Base-by-base conservation (phyloP, 2,329 filamentous ascomycete species). In the Stachybotrys elegans region DNA sequence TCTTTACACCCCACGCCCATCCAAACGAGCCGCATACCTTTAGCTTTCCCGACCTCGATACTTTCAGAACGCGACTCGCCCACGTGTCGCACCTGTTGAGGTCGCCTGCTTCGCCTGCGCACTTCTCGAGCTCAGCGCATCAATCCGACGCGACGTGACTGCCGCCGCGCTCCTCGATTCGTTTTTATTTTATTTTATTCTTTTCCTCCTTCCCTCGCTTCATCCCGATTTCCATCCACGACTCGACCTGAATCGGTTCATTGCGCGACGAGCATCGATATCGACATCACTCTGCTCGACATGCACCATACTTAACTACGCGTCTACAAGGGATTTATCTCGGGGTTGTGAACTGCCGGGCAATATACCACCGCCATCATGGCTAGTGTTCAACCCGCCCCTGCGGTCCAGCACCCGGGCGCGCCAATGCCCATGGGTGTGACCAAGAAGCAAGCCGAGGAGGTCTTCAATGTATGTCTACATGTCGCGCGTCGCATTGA, bases 371-470 rank as follows among this genome's bases (percentile, higher is more conserved):
- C 55, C 56, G 56, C 61, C 67, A 76, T 48, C 59, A 94, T 94
- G 88, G 84, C 88, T 65, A 91, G 87, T 51, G 82, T 90, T 59
- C 88, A 93, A 70, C 70, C 81, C 58, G 76, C 82, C 52, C 80
- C 84, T 51, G 78, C 79, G 57, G 78, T 86, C 66, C 80, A 84
- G 65, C 77, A 84, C 62, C 78, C 79, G 51, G 80, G 78, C 56
- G 74, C 71, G 47, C 73, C 74, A 48, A 72, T 90, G 62, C 76
- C 83, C 44, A 70, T 75, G 27, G 83, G 83, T 62, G 73, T 90
- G 58, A 91, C 81, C 45, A 84, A 84, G 58, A 83, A 89, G 59
- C 82, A 89, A 62, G 78, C 90, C 34, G 86, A 91, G 66, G 86
- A 89, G 57, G 76, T 87, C 54, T 86, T 76, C 51, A 68, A 73